Evolutionary conservation across 106 monocot genomes (phyloP), one percentile per base, ranked within the genome.

Genomic region (Chionographis japonica): DNA sequence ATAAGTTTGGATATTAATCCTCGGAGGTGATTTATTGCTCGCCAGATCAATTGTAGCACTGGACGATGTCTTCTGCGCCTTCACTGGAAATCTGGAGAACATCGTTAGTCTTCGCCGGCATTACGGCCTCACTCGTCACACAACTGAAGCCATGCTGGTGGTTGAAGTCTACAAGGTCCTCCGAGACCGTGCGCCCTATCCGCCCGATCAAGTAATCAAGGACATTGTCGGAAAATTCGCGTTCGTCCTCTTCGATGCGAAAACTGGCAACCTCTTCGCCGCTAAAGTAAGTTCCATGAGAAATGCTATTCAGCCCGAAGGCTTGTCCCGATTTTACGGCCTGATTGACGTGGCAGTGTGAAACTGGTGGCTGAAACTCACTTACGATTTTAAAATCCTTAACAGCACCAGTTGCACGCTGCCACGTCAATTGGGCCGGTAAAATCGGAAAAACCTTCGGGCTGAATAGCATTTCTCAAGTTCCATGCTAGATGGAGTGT

Each of bases 101-200:
- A 75, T 75, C 15, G 19, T 59, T 15, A 58, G 67, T 16, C 75
- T 75, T 4, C 41, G 58, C 18, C 38, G 66, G 27, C 75, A 75
- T 36, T 60, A 75, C 37, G 75, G 75, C 16, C 75, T 75, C 18
- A 19, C 17, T n/a, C 36, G 60, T 16, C 56, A 59, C 8, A 53
- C 67, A 16, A 59, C 40, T 1, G 75, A 75, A 14, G 59, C 67
- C 9, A 60, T 60, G 75, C 60, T 75, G 50, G 9, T 75, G 0
- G 58, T 75, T 4, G 75, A 75, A 19, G 15, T 67, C 37, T 75
- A 75, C n/a, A 66, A 40, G 8, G 75, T 75, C 46, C 58, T 67
- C 17, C 66, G 75, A 6, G 75, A 75, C 18, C 57, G 75, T 15
- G 75, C 75, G n/a, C 75, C 75, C 4, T 68, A 75, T 37, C 75